Evolutionary conservation across 305 asterid species (phyloP).

Genomic region (Plantago lanceolata): DNA sequence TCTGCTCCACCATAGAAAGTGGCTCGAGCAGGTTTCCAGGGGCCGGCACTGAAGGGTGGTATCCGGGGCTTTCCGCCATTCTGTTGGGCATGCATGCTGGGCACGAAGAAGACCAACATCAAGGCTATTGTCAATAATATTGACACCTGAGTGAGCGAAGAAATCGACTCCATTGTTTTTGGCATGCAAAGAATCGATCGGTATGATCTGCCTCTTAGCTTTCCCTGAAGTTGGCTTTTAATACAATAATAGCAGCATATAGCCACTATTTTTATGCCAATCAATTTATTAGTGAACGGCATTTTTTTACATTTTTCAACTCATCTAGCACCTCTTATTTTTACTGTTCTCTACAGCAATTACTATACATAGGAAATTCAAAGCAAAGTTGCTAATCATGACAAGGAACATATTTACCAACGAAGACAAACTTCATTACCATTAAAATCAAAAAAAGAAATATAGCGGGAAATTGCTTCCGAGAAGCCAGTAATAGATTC

Average conservation of each 20-base stretch:
- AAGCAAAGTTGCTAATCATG: background rate
- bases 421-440: background rate
- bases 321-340: background rate
- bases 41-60: conserved; percentile 8
- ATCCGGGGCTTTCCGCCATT: background rate
- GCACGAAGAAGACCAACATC: conserved; percentile 25
- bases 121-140: conserved; percentile 15
- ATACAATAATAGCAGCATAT: background rate
- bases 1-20: conserved; percentile 31
- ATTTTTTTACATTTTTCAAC: background rate
- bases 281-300: background rate
- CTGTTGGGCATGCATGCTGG: conserved; percentile 15
- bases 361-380: background rate
- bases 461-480: background rate
- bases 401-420: background rate
- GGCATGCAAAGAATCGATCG: conserved; percentile 2
- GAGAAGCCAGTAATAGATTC: too few relatives aligned
- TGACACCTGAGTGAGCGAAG: conserved; percentile 12
- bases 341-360: too few relatives aligned
- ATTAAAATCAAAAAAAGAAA: background rate
- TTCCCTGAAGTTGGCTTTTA: background rate
- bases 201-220: background rate
- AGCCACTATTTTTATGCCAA: background rate
- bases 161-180: conserved; percentile 30
- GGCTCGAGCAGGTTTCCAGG: conserved; percentile 29